These are phyloP conservation scores for Paraurostyla sp. DNA, from an alignment of 73 alveolate genomes.

Conservation along the genomic window DNA sequence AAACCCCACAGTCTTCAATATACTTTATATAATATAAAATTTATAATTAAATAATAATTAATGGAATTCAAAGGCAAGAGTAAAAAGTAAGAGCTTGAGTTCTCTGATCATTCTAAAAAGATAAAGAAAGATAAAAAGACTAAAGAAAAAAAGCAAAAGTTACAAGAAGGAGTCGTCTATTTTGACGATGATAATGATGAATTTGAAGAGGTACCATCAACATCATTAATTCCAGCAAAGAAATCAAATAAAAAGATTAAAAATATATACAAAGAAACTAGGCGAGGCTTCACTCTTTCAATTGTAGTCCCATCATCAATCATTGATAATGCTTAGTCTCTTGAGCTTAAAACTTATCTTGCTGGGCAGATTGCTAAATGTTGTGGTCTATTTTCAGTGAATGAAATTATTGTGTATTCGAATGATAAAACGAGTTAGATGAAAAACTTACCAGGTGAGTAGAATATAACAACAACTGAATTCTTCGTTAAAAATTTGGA, in stretches of 20 bases:
- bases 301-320: conserved; percentile 87
- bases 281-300: conserved; percentile 73
- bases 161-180: conserved; percentile 23
- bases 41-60: no score
- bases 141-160: background rate
- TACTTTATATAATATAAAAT: no score
- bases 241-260: background rate
- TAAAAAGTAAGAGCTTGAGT: no score
- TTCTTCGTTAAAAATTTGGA: conserved; percentile 91
- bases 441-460: conserved; percentile 48
- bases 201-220: background rate
- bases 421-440: conserved; percentile 5
- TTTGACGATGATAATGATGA: conserved; percentile 43
- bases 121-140: conserved; percentile 10
- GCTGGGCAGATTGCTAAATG: conserved; percentile 96
- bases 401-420: conserved; percentile 81
- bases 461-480: conserved; percentile 63
- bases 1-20: no score
- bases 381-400: conserved; percentile 86
- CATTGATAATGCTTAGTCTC: conserved; percentile 88
- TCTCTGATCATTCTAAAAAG: background rate
- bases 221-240: background rate
- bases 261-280: conserved; percentile 31
- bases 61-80: no score
- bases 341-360: conserved; percentile 91